Percentiles rank a stretch among this genome's conserved stretches.
Evolutionary conservation across 225 moss, liverwort and hornwort genomes (phyloP).

Genomic region (Takakia lepidozioides): DNA sequence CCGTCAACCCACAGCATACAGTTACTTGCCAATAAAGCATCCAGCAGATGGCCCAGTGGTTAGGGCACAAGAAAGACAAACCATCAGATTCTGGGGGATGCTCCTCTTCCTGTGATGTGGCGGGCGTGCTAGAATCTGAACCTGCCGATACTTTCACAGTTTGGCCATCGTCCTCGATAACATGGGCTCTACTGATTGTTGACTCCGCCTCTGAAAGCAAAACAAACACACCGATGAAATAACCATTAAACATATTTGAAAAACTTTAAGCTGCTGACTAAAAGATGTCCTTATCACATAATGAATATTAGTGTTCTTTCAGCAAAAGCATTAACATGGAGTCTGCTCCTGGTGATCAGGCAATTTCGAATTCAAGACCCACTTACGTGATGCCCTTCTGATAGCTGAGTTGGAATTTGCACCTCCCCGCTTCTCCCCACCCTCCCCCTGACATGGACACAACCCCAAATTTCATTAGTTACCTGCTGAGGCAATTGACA

Average conservation of each 20-base stretch:
- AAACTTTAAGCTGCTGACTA: background rate
- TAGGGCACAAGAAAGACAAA: slow-evolving; percentile 9
- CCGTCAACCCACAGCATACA: too few species aligned
- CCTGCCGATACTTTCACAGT: slow-evolving; percentile 17
- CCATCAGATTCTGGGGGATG: slow-evolving; percentile 21
- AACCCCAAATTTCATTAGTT: background rate
- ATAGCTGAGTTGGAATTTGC: slow-evolving; percentile 28
- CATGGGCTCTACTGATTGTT: slow-evolving; percentile 35
- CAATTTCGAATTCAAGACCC: background rate
- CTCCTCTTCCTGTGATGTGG: slow-evolving; percentile 20
- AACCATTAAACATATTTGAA: background rate
- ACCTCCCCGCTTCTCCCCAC: slow-evolving; percentile 28
- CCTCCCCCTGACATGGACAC: slow-evolving; percentile 22
- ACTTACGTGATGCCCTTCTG: slow-evolving; percentile 47
- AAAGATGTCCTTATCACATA: background rate
- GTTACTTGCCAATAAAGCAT: background rate
- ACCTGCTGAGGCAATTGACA: background rate
- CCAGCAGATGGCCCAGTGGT: too few species aligned
- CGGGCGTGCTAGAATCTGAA: slow-evolving; percentile 25
- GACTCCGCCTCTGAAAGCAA: slow-evolving; percentile 33
- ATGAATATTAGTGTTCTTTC: background rate
- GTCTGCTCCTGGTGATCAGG: background rate
- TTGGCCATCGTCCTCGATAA: slow-evolving; percentile 37
- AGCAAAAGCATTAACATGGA: background rate
- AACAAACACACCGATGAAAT: too few species aligned